Percentiles rank a stretch among this genome's conserved stretches.
Conservation (phyloP, 1,139 yeast species). For the Scheffersomyces cryptocercus region DNA sequence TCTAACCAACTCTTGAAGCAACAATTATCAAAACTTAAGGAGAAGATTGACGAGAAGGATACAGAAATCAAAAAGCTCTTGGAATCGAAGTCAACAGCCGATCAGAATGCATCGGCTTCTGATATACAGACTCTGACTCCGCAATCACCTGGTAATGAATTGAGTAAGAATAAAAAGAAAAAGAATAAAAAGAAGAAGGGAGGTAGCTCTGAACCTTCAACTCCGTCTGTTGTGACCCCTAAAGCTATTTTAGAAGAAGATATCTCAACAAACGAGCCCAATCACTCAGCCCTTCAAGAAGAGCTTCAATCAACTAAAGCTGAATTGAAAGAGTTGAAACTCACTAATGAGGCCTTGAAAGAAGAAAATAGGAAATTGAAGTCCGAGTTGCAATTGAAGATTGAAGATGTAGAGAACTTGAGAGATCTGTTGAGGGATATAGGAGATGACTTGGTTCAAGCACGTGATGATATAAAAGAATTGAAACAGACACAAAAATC, state of each 20-base stretch:
- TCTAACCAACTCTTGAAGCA: too few species aligned
- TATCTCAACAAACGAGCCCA: too few species aligned
- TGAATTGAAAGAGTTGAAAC: slow-evolving; percentile 6
- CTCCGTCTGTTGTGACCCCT: background rate
- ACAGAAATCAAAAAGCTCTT: slow-evolving; percentile 6
- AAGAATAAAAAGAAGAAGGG: slow-evolving; percentile 7
- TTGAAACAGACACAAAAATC: slow-evolving; percentile 10
- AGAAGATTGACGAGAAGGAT: slow-evolving; percentile 4
- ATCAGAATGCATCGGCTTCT: too few species aligned
- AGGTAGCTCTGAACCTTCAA: background rate
- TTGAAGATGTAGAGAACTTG: slow-evolving; percentile 57
- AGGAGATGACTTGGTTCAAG: slow-evolving; percentile 72
- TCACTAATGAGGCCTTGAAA: slow-evolving; percentile 16
- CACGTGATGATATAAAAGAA: slow-evolving; percentile 42
- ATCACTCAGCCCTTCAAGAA: background rate
- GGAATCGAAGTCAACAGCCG: background rate
- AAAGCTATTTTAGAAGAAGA: too few species aligned
- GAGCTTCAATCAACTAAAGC: background rate
- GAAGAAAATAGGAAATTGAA: slow-evolving; percentile 16
- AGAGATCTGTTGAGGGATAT: slow-evolving; percentile 72
- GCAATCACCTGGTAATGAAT: slow-evolving; percentile 1
- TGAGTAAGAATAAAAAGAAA: slow-evolving; percentile 1
- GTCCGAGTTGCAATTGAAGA: slow-evolving; percentile 26
- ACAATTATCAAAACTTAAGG: slow-evolving; percentile 1
- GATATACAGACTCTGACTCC: too few species aligned